These are phyloP conservation scores for Arxiozyma heterogenica DNA, from an alignment of 1,139 yeast species.

Conservation along the genomic window DNA sequence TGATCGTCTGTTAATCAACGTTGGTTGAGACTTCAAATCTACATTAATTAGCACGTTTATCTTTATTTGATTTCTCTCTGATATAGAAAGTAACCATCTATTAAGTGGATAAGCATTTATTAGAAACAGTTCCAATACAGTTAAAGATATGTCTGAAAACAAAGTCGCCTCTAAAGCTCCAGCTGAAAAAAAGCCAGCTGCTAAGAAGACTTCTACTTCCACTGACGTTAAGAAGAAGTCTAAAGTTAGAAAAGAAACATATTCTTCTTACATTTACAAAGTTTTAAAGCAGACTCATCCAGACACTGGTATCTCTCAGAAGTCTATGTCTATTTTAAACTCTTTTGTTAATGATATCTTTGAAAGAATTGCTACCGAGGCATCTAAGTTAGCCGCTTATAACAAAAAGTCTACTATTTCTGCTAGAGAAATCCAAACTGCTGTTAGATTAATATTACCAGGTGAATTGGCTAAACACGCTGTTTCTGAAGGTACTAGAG, in stretches of 20 bases:
- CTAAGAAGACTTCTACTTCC: conserved; percentile 80
- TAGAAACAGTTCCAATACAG: conserved; percentile 4
- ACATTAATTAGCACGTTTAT: background rate
- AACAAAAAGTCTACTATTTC: conserved; percentile 98
- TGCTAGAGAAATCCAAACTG: conserved; percentile 98
- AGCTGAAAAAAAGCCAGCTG: conserved; percentile 94
- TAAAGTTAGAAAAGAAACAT: conserved; percentile 97
- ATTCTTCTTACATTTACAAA: conserved; percentile 97
- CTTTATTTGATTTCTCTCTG: background rate
- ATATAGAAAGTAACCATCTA: background rate
- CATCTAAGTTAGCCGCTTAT: conserved; percentile 98
- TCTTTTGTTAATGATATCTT: conserved; percentile 95
- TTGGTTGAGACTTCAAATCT: background rate
- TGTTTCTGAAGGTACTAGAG: conserved; percentile 98
- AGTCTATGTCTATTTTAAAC: conserved; percentile 99
- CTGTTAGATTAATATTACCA: conserved; percentile 97
- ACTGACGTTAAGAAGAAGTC: conserved; percentile 86
- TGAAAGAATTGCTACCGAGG: conserved; percentile 94
- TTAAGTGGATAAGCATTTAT: background rate
- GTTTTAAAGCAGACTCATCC: conserved; percentile 98
- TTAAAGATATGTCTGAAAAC: conserved; percentile 84
- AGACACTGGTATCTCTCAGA: conserved; percentile 98
- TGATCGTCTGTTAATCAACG: background rate
- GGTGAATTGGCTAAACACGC: conserved; percentile 99
- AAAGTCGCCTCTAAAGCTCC: conserved; percentile 98